Evolutionary conservation across 805 yeast species (phyloP), one percentile per base, ranked within the genome.

Genomic region (Lipomyces oligophaga): DNA sequence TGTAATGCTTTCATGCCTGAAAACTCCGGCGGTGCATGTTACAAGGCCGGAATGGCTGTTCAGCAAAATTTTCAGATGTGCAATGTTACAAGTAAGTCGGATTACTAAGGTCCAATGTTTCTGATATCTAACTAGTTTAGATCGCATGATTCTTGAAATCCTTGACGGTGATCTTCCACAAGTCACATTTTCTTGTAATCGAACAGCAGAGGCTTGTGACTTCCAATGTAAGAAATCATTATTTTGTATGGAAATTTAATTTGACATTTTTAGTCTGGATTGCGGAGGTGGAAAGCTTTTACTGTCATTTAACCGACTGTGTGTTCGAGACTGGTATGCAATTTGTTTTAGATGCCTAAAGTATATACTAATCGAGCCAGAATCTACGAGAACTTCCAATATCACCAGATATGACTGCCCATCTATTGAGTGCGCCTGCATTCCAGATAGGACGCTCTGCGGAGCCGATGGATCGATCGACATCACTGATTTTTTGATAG

Each of bases 361-460:
- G 6, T 4, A 24, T 4, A 4, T 2, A 10, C 24, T 24, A 28
- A 22, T 27, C 7, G 26, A 27, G n/a, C 4, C 26, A 41, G 53
- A 51, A 27, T 38, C 43, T 13, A 49, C 47, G 3, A 21, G 49
- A 19, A 58, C 62, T 5, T 61, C 74, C 5, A 88, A 89, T 62
- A 63, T 79, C 8, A 83, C 96, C 0, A 80, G 78, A 55, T 90
- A 88, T 62, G 75, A 74, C 25, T 93, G 98, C 68, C 79, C 80
- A 21, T 72, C 76, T 10, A 86, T 85, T 25, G 69, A 79, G n/a
- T 93, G 98, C 66, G 76, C 83, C 57, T 93, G 98, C 70, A 72
- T 90, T 27, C 96, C 97, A 1, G 97, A 79, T 20, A 77, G 87
- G 58, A 87, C 86, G 88, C 72, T 93, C 4, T 93, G 98, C 71